Evolutionary conservation across 1,139 yeast species (phyloP), one percentile per base, ranked within the genome.

Genomic region (Geotrichum aggregatum): DNA sequence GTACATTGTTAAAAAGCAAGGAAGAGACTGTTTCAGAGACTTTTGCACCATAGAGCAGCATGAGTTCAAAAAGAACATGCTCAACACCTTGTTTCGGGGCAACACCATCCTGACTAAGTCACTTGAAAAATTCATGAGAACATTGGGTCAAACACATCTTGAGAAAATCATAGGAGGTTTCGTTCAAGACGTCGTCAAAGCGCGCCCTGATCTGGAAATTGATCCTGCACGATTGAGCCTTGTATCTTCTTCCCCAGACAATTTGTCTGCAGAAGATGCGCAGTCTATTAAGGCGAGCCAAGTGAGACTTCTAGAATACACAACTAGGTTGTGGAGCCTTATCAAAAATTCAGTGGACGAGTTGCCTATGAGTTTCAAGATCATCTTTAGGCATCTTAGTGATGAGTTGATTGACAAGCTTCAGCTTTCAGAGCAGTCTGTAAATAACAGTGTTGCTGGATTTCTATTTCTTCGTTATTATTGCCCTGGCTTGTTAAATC

Each of bases 401-500:
- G 38, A 52, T 14, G 60, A 63, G 40, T 44, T 63, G 35, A 31
- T 54, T 8, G 41, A 47, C 34, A 50, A 51, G 19, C 47, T 61
- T 16, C 50, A 47, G 18, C 56, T 54, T 31, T 57, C 59, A 6
- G 60, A 58, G 18, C 57, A 57, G 22, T 49, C 26, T 7, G 51
- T 48, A 2, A n/a, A 42, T 31, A 65, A 89, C 62, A 85, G 95
- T 53, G 72, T 89, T 35, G 80, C 94, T 31, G 91, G 96, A 1
- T 86, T 92, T 62, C 71, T 91, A 19, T 91, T 91, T 66, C 71
- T 91, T 57, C 73, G 98, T 56, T 88, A 87, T 66, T 82, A 89
- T 60, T 89, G 96, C 63, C 98, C 98, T 0, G 96, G 96, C 0
- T 79, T 91, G 41, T 71, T 92, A 61, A 89, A 88, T 62, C 98